Evolutionary conservation across 1,139 yeast genomes (phyloP), one percentile per base, ranked within the genome.

Genomic region (Wickerhamomyces sp.): DNA sequence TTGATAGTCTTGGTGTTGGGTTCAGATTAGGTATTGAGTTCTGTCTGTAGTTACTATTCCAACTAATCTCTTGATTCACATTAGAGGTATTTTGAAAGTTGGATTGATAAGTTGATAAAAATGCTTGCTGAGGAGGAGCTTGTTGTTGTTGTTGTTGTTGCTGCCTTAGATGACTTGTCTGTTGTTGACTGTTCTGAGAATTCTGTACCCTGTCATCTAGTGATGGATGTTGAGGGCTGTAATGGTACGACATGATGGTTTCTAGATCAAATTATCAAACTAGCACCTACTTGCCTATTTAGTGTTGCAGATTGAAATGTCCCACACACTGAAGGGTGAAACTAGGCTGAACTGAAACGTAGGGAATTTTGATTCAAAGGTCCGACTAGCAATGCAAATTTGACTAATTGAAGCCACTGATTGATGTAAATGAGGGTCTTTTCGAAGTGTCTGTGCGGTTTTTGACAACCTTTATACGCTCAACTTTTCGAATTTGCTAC

Each of bases 201-300:
- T 26, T 15, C 23, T 38, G 13, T 27, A 42, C 44, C 30, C 43
- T 32, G 9, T 55, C 60, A 23, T 55, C 55, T 45, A 56, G 41
- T 1, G 53, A 50, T 6, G 61, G 60, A 42, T 54, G 56, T 27
- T 52, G 57, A 2, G 56, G 29, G 40, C 58, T 56, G 42, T 50
- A 56, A 39, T 52, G 54, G 43, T 42, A 53, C 7, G 59, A 53
- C 58, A 56, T 56, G 27, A 9, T 10, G n/a, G 18, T n/a, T 7
- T 10, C 18, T 33, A 10, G 13, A 33, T 33, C 35, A n/a, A 14
- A 8, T 6, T 6, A 33, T 33, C 35, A n/a, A 14, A 8, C 18
- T 6, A 18, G 5, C 23, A 18, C 23, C 23, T 18, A 18, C 23
- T 18, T 18, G 23, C 23, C 23, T 18, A 5, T 18, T 18, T 18